Evolutionary conservation across 345 rosid species (phyloP), one percentile per base, ranked within the genome.

Genomic region (Kandelia obovata): DNA sequence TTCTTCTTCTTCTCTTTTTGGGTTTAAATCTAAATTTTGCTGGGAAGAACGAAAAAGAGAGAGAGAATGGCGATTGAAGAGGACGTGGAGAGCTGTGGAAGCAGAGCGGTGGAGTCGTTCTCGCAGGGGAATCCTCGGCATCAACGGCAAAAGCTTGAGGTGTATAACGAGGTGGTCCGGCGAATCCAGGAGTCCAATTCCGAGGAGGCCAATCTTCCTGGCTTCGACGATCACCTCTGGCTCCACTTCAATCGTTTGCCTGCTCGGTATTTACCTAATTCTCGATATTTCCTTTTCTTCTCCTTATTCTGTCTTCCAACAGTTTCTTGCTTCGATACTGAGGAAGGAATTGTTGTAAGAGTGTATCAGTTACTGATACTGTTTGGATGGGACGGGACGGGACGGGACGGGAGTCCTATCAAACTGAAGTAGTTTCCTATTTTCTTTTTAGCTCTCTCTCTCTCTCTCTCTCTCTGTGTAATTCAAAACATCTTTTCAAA

Each of bases 201-300:
- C 68, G 92, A 86, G 49, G 98, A 88, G 53, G 94, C 97, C 27
- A 65, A 71, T 77, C 76, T 77, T 59, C 87, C 93, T 65, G 96
- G 85, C 55, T 95, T 95, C 21, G 99, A 92, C 63, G 96, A 95
- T 85, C 89, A 87, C 73, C 97, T 95, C 47, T 95, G 97, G 96
- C 87, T 89, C 70, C 99, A 95, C 82, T 92, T 95, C 84, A 87
- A 95, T 79, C 96, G 99, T 60, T 86, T 95, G 35, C 99, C 99
- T 71, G 93, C 97, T 71, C 85, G 97, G 99, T 95, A 78, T 49
- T n/a, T 35, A 8, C 0, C 20, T 35, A 10, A 26, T 11, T 6
- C 59, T 56, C 1, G n/a, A 62, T 61, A 32, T 81, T 21, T 26
- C 25, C 51, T 62, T 63, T 30, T 53, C 7, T 19, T 52, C 53